Conservation (phyloP, 2,329 filamentous ascomycete genomes). For the Chrysosporium queenslandicum region DNA sequence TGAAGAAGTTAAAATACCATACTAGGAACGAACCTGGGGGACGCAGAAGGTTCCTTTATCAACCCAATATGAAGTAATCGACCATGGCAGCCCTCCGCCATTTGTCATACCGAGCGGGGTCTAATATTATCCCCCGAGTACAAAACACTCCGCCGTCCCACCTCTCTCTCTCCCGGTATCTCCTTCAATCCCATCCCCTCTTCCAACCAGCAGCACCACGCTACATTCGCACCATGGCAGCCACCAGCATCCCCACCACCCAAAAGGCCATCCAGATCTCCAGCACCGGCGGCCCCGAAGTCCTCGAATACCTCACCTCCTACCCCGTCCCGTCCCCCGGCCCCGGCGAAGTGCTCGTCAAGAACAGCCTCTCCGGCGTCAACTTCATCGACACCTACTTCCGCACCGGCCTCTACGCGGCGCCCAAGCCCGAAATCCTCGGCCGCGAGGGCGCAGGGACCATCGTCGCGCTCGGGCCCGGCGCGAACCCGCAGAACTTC, state of each 20-base stretch:
- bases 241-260: slow-evolving; percentile 47
- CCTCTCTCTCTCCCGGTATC: not conserved
- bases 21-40: too few species aligned
- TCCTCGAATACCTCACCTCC: slow-evolving; percentile 60
- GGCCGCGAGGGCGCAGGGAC: slow-evolving; percentile 71
- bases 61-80: not conserved
- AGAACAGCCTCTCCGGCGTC: slow-evolving; percentile 68
- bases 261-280: slow-evolving; percentile 67
- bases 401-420: slow-evolving; percentile 70
- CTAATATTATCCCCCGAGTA: not conserved
- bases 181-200: not conserved
- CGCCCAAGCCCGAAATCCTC: slow-evolving; percentile 61
- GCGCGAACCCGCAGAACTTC: slow-evolving; percentile 44
- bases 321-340: slow-evolving; percentile 58
- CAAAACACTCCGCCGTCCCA: slow-evolving; percentile 1
- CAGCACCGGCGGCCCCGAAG: slow-evolving; percentile 61
- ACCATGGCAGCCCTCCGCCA: not conserved
- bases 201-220: not conserved
- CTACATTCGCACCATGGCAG: slow-evolving; percentile 22
- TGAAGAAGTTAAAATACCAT: too few species aligned
- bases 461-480: slow-evolving; percentile 51
- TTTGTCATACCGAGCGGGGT: slow-evolving; percentile 11
- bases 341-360: slow-evolving; percentile 66
- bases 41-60: too few species aligned
- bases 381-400: slow-evolving; percentile 94